phyloP scores from a whole-genome alignment of 805 yeast species.

The Metschnikowia chrysomelidarum region DNA sequence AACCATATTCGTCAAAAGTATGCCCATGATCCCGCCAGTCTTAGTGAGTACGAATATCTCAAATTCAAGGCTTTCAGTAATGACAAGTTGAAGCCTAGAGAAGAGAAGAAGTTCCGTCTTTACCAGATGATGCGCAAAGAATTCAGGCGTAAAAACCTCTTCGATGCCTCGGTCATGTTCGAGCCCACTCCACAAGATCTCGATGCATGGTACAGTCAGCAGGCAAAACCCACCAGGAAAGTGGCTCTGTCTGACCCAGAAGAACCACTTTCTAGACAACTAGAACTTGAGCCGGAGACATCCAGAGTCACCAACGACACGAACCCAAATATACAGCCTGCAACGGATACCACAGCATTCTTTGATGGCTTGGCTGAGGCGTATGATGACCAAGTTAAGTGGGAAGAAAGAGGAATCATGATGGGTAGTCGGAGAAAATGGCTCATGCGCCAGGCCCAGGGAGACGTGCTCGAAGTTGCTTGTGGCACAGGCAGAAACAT shows the following conservation, averaged over 20 bases:
- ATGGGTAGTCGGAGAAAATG: conserved; percentile 70
- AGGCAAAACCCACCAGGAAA: conserved; percentile 25
- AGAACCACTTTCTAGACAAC: conserved; percentile 6
- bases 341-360: conserved; percentile 78
- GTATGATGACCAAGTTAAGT: conserved; percentile 77
- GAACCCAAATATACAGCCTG: conserved; percentile 52
- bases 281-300: conserved; percentile 15
- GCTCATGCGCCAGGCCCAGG: conserved; percentile 73
- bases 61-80: conserved; percentile 57
- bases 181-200: conserved; percentile 42
- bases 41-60: conserved; percentile 63
- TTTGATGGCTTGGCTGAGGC: conserved; percentile 75
- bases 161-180: conserved; percentile 33
- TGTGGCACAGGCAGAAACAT: conserved; percentile 96
- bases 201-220: conserved; percentile 40
- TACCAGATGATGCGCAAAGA: conserved; percentile 56
- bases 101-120: conserved; percentile 54
- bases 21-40: conserved; percentile 29
- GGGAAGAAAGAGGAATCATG: conserved; percentile 63
- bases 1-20: conserved; percentile 40
- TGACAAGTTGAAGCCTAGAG: conserved; percentile 63
- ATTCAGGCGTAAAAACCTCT: conserved; percentile 37
- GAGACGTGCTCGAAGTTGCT: conserved; percentile 92
- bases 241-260: conserved; percentile 25
- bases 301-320: conserved; percentile 33